These are phyloP conservation scores for Brachypodium distachyon DNA, from an alignment of 202 grass and related monocot genomes.

Conservation along the genomic window DNA sequence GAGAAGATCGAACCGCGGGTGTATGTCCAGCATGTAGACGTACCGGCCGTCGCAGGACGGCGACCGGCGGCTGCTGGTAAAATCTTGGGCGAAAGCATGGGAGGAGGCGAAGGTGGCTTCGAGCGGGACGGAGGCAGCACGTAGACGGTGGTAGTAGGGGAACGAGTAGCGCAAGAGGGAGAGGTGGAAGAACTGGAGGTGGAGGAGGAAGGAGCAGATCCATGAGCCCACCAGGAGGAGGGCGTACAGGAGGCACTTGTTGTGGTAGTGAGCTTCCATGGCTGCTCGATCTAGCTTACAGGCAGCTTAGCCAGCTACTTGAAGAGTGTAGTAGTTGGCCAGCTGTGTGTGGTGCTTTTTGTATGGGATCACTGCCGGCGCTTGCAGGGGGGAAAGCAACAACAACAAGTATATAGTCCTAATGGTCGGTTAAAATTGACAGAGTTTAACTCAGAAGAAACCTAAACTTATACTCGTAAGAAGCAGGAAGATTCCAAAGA, in stretches of 20 bases:
- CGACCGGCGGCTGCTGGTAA: neutral
- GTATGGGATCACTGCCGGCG: neutral
- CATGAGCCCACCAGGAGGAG: conserved; percentile 27
- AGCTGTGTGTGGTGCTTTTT: neutral
- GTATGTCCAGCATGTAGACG: conserved; percentile 14
- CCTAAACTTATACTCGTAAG: too few species aligned
- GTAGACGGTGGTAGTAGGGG: neutral
- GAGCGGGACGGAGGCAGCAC: neutral
- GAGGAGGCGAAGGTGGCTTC: conserved; percentile 12
- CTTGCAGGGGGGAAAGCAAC: too few species aligned
- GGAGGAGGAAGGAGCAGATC: conserved; percentile 30
- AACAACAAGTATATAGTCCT: too few species aligned
- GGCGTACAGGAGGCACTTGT: conserved; percentile 23
- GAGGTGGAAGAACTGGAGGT: conserved; percentile 23
- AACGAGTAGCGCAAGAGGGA: neutral
- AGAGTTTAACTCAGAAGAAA: too few species aligned
- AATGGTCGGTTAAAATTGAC: too few species aligned
- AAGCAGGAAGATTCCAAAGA: too few species aligned
- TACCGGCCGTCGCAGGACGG: conserved; percentile 14
- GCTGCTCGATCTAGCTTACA: neutral
- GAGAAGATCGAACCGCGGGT: conserved; percentile 7
- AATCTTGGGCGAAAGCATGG: neutral
- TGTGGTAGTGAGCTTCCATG: conserved; percentile 38
- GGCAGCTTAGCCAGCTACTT: too few species aligned
- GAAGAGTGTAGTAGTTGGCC: neutral